A percentile compares a stretch with the other conserved stretches of the same genome.
Evolutionary conservation across 1,139 yeast species (phyloP).

Genomic region (Taphrina confusa): DNA sequence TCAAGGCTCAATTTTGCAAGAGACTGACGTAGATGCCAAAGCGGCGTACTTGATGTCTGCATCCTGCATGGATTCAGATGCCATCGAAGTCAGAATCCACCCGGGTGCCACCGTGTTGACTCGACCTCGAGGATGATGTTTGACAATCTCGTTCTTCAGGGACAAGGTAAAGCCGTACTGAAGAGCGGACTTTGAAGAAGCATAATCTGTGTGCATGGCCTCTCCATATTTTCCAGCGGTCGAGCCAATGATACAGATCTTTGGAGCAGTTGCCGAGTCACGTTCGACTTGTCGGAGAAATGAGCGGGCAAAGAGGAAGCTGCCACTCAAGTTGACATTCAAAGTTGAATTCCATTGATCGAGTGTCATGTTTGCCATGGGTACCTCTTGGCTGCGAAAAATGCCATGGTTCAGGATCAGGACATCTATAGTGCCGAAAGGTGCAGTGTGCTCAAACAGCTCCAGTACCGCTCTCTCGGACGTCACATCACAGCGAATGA

Average conservation of each 20-base stretch:
- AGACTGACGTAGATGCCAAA: conserved; percentile 21
- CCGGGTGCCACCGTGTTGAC: conserved; percentile 35
- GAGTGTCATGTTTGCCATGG: conserved; percentile 19
- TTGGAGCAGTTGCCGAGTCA: neutral
- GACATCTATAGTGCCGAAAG: conserved; percentile 10
- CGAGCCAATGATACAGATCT: conserved; percentile 24
- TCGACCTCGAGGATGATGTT: conserved; percentile 13
- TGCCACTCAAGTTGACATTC: conserved; percentile 30
- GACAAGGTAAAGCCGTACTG: conserved; percentile 31
- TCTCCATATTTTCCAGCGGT: conserved; percentile 34
- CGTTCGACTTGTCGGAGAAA: conserved; percentile 19
- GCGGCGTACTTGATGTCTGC: conserved; percentile 26
- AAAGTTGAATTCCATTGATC: conserved; percentile 22
- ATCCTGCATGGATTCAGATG: conserved; percentile 7
- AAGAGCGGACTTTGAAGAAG: conserved; percentile 28
- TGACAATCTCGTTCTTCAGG: conserved; percentile 29
- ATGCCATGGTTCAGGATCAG: conserved; percentile 29
- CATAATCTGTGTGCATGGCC: conserved; percentile 28
- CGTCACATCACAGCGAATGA: conserved; percentile 16
- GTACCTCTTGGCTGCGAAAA: conserved; percentile 5
- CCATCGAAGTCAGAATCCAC: conserved; percentile 28
- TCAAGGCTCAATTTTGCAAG: neutral
- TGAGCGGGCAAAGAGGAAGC: conserved; percentile 26
- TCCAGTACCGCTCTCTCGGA: conserved; percentile 13
- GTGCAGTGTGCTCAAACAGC: conserved; percentile 1